A percentile compares a stretch with the other conserved stretches of the same genome.
phyloP scores from a whole-genome alignment of 257 asterid species.

The Nicotiana undulata region DNA sequence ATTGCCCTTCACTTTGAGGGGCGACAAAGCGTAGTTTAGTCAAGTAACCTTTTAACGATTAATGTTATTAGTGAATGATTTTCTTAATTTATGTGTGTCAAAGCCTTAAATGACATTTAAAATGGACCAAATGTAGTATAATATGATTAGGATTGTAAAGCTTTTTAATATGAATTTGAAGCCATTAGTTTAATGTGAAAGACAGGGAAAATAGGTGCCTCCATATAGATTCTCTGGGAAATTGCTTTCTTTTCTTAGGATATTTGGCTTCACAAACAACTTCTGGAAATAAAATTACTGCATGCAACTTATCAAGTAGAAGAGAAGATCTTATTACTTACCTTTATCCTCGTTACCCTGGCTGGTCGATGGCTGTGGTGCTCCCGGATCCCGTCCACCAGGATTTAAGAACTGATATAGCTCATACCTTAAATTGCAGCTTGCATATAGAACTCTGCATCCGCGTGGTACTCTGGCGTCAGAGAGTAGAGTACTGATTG shows the following conservation, averaged over 20 bases:
- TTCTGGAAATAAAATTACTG: background rate
- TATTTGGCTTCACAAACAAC: background rate
- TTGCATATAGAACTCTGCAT: background rate
- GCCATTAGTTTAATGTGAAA: background rate
- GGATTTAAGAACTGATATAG: background rate
- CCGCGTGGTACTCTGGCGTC: background rate
- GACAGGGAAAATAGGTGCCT: background rate
- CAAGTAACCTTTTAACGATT: too few relatives aligned
- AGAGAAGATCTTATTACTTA: background rate
- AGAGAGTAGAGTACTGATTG: accelerated
- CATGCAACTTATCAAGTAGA: background rate
- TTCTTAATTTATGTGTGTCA: too few relatives aligned
- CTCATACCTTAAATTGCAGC: background rate
- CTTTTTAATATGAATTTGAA: too few relatives aligned
- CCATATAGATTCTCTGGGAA: background rate
- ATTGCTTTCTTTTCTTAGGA: background rate
- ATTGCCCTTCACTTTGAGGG: too few relatives aligned
- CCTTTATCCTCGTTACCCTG: background rate
- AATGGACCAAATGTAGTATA: too few relatives aligned
- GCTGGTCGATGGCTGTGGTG: background rate
- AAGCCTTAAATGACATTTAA: too few relatives aligned
- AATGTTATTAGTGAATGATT: too few relatives aligned
- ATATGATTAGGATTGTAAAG: too few relatives aligned
- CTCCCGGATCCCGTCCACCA: background rate
- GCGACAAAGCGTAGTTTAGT: too few relatives aligned